These are phyloP conservation scores for Entamoeba nuttalli DNA, from an alignment of 208 protist genomes.

Conservation along the genomic window DNA sequence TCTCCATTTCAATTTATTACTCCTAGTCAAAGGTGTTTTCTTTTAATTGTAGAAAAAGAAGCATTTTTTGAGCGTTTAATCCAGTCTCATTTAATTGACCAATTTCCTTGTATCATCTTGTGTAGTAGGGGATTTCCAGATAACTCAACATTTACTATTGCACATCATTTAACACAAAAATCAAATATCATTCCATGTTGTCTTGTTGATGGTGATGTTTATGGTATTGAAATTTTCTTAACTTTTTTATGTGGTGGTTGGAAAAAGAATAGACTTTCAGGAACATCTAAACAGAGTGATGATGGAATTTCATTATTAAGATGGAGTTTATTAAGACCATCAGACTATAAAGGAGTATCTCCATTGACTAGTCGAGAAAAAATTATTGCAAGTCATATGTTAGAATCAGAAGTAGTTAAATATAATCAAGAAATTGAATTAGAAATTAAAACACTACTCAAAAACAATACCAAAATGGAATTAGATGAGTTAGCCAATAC, in stretches of 20 bases:
- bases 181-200: not conserved
- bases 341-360: not conserved
- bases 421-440: not conserved
- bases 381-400: not conserved
- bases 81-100: not conserved
- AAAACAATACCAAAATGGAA: not conserved
- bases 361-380: not conserved
- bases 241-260: not conserved
- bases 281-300: not conserved
- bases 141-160: not conserved
- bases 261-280: not conserved
- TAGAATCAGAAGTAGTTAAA: not conserved
- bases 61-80: not conserved
- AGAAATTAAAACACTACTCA: not conserved
- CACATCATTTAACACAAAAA: not conserved
- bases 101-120: not conserved
- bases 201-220: not conserved
- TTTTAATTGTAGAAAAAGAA: not conserved
- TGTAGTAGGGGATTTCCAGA: not conserved
- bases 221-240: not conserved
- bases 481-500: not conserved
- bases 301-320: not conserved
- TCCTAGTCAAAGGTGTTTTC: not conserved
- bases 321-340: not conserved
- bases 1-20: not conserved